Percentiles rank a stretch among this genome's conserved stretches.
These are phyloP conservation scores for Aspergillus pseudotamarii DNA, from an alignment of 2,329 filamentous ascomycete genomes.

Conservation along the genomic window DNA sequence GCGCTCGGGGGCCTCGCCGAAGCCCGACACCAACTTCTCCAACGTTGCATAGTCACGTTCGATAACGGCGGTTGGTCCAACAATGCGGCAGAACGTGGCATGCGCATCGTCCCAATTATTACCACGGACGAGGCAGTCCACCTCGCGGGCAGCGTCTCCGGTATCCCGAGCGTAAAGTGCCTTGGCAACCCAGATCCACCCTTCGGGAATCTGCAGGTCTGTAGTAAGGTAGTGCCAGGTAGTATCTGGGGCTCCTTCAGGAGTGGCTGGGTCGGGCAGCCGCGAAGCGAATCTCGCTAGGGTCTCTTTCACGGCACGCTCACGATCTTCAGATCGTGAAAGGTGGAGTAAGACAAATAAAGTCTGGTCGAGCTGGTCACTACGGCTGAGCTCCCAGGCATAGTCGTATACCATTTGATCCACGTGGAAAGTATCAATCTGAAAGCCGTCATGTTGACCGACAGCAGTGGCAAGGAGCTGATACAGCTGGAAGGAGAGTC, in stretches of 20 bases:
- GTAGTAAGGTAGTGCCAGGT: conserved; percentile 63
- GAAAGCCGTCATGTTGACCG: conserved; percentile 52
- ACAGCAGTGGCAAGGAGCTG: conserved; percentile 60
- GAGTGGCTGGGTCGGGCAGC: conserved; percentile 62
- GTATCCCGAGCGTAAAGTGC: conserved; percentile 78
- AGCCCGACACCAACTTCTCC: conserved; percentile 69
- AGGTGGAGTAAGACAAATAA: conserved; percentile 79
- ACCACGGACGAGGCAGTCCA: conserved; percentile 78
- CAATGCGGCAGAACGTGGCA: conserved; percentile 74
- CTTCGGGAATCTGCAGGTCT: conserved; percentile 69
- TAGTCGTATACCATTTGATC: conserved; percentile 70
- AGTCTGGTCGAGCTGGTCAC: conserved; percentile 69
- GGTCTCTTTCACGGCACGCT: conserved; percentile 70
- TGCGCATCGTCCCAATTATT: conserved; percentile 80
- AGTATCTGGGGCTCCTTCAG: conserved; percentile 41
- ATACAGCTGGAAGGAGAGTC: conserved; percentile 83
- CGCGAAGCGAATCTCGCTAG: conserved; percentile 71
- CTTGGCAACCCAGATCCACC: conserved; percentile 87
- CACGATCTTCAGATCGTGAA: conserved; percentile 63
- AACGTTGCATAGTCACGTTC: conserved; percentile 76
- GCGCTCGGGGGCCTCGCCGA: conserved; percentile 62
- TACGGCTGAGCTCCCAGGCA: conserved; percentile 51
- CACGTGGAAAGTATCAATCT: conserved; percentile 60
- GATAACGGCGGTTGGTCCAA: conserved; percentile 81
- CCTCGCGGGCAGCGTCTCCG: conserved; percentile 70